Base-by-base conservation (phyloP, 257 asterid genomes). In the Lycium barbarum region DNA sequence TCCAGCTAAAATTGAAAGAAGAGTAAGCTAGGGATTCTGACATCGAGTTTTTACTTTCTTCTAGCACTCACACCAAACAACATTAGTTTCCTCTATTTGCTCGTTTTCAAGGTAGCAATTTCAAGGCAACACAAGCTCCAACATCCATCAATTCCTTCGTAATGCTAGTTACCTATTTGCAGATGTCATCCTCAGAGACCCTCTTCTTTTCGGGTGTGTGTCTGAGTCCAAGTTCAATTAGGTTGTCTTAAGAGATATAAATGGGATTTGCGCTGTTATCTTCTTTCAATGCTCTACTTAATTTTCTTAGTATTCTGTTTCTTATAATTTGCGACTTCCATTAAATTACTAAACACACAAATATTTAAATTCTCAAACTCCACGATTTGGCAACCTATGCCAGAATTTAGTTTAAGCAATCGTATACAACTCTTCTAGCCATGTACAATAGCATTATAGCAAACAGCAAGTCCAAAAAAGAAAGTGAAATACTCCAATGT, bases 311-410 rank as follows among this genome's bases (percentile, higher is more conserved):
- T 26, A 13, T 26, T 9, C 81, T 22, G 22, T 57, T 74, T 13
- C 62, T 74, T 49, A 76, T 10, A 76, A 26, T 76, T 76, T 51
- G 5, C 63, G 13, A 33, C 14, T 76, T 76, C 63, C 43, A 13
- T 26, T 51, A 13, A 22, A 26, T 51, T 53, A 76, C 22, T 51
- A 63, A 51, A 51, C 0, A 20, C 61, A 20, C 11, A 3, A 51
- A 61, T 20, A 12, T 35, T 22, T 74, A 43, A 74, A 12, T 74
- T 74, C 81, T 74, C 61, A 49, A 74, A 49, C 81, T 74, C 81
- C 43, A 49, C 4, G 3, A 12, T n/a, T 17, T 20, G 81, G 40
- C 43, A 49, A 20, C 59, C 20, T 74, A 74, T 45, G 62, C 20
- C n/a, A 49, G 18, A 74, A 15, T 74, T 12, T 74, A 20, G 43